phyloP scores from a whole-genome alignment of 495 filamentous ascomycete species.

The Amphirosellinia nigrospora region DNA sequence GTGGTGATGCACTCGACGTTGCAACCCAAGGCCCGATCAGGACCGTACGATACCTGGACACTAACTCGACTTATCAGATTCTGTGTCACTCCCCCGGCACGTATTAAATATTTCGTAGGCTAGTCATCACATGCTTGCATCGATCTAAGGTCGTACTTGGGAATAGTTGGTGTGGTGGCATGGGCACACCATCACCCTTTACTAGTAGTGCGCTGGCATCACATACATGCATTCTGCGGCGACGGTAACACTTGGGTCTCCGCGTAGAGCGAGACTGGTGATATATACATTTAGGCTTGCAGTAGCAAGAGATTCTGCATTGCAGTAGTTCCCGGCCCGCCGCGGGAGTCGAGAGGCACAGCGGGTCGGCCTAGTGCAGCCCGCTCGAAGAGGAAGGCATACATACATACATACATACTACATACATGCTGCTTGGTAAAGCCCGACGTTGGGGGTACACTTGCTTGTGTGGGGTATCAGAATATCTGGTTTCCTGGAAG shows the following conservation, averaged over 20 bases:
- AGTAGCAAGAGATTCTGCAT: constrained; percentile 25
- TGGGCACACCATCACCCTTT: constrained; percentile 16
- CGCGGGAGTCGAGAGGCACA: constrained; percentile 20
- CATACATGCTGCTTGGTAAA: background rate
- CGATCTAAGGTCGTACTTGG: constrained; percentile 16
- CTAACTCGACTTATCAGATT: constrained; percentile 13
- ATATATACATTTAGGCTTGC: constrained; percentile 19
- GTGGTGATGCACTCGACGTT: constrained; percentile 8
- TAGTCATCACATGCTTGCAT: constrained; percentile 20
- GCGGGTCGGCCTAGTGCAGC: constrained; percentile 23
- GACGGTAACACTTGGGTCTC: constrained; percentile 21
- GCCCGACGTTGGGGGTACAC: background rate
- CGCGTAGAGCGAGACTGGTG: constrained; percentile 12
- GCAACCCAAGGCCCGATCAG: constrained; percentile 21
- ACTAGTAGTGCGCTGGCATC: constrained; percentile 9
- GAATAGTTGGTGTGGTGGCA: constrained; percentile 23
- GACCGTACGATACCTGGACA: constrained; percentile 9
- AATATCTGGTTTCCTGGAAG: constrained; percentile 1
- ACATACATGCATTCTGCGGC: constrained; percentile 11
- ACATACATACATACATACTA: too few relatives aligned
- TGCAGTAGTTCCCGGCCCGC: constrained; percentile 28
- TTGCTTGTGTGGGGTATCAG: constrained; percentile 17
- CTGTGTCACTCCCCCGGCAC: background rate
- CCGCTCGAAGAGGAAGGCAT: constrained; percentile 20
- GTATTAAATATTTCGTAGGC: background rate